Base-by-base conservation (phyloP, 176 grass and related monocot genomes). In the Rhynchospora breviuscula region DNA sequence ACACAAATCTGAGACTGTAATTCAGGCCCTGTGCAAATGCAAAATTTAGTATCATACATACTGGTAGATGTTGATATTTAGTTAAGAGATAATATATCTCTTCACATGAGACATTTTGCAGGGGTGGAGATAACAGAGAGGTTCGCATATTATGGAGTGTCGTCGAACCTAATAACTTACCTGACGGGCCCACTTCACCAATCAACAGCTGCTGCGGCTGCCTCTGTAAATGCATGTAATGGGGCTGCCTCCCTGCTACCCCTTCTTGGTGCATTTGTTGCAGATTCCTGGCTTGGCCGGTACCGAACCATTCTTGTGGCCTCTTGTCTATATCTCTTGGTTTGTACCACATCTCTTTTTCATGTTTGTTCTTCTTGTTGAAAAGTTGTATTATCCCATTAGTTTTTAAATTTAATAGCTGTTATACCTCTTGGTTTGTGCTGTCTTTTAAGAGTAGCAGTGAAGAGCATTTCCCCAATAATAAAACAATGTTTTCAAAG, bases 151-250 rank as follows among this genome's bases (percentile, higher is more conserved):
- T 81, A 78, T 80, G 94, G 94, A 10, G 71, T 97, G 6, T 59
- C 88, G 6, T 67, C 29, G 2, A 97, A 97, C 83, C 80, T 97
- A 25, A 90, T 97, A 9, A 92, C 83, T 78, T 94, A 92, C 87
- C 80, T 97, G 21, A 92, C 94, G 18, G 92, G 94, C 2, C 90
- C 88, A 53, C 68, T 97, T 10, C 84, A 80, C 19, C 64, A 90
- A 83, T 57, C 88, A 17, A 93, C 86, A 86, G 88, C 86, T 49
- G 15, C 84, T 8, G 91, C 85, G 0, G 91, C 86, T 0, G 81
- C 88, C 22, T 54, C 29, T 40, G 81, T 88, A 19, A 90, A 93
- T 77, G 84, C 81, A n/a, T 93, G 88, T 86, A 57, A 40, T 1
- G 94, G 94, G 0, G 67, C 87, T 11, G 87, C 77, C 53, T 65